Evolutionary conservation across 176 grass and related monocot genomes (phyloP), one percentile per base, ranked within the genome.

Genomic region (Zea luxurians): DNA sequence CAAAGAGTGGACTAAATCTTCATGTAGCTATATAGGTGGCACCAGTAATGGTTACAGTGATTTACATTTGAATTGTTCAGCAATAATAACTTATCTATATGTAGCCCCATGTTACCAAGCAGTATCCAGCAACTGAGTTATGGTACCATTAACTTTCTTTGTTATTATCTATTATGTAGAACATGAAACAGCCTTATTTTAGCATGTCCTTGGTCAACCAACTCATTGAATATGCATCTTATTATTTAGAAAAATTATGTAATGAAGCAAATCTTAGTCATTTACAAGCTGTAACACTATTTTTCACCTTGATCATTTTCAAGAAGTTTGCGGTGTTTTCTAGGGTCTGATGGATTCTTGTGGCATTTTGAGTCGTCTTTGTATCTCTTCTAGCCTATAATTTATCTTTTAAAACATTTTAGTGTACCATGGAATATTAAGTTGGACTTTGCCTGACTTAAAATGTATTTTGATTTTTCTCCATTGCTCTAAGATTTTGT

Each of bases 1-100:
- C 45, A 69, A 55, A 37, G 6, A 37, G 38, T 58, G n/a, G 58
- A 64, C 18, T 60, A 79, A 66, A 55, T 82, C 41, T 63, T 67
- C 66, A 13, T 84, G 48, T 73, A 84, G 75, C 16, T 17, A 18
- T 18, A 57, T 57, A 18, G 53, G 16, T 20, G 0, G 57, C 57
- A 4, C 57, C 55, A 27, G 8, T 60, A 60, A 60, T 60, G 57
- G 18, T 27, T 60, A 60, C 1, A 0, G 18, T 10, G 57, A 60
- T 59, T n/a, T 6, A 59, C 17, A 21, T 27, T 27, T 60, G 8
- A 20, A 60, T 60, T 60, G 18, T 27, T 27, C 57, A 27, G 55
- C 55, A 59, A 10, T 21, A 21, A 10, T 27, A 60, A 60, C 57
- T 60, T 59, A 59, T 60, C 57, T 60, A 60, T 60, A 9, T 60